A percentile compares a stretch with the other conserved stretches of the same genome.
phyloP scores from a whole-genome alignment of 2,329 filamentous ascomycete genomes.

The Conoideocrella luteorostrata region DNA sequence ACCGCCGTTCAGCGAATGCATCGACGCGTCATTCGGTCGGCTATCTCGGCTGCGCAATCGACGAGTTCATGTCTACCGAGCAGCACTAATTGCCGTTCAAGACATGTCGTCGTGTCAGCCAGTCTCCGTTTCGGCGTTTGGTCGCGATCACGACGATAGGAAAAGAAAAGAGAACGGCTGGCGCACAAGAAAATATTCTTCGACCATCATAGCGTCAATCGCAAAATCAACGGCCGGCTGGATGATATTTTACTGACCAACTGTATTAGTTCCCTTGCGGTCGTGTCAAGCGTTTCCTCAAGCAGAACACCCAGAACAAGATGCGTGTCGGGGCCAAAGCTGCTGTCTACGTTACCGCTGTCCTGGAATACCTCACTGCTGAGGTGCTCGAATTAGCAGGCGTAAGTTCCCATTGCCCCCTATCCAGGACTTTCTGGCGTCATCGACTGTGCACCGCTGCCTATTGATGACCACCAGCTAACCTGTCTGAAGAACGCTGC shows the following conservation, averaged over 20 bases:
- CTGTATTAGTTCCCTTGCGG: conserved; percentile 82
- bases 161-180: neutral
- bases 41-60: neutral
- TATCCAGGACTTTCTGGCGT: conserved; percentile 7
- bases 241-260: conserved; percentile 2
- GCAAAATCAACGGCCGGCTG: neutral
- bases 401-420: conserved; percentile 38
- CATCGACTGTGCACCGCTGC: conserved; percentile 15
- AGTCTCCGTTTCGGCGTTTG: too few relatives aligned
- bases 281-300: conserved; percentile 99
- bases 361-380: conserved; percentile 95
- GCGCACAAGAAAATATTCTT: neutral
- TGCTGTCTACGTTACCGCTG: conserved; percentile 94
- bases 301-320: conserved; percentile 99
- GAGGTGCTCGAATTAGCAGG: conserved; percentile 97
- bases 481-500: conserved; percentile 66
- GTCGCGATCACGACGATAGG: too few relatives aligned
- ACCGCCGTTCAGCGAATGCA: conserved; percentile 1
- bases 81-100: too few relatives aligned
- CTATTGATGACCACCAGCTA: neutral
- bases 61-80: neutral
- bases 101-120: too few relatives aligned
- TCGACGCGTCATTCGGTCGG: neutral
- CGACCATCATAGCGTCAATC: neutral
- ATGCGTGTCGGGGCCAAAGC: conserved; percentile 99